Evolutionary conservation across 805 yeast genomes (phyloP), one percentile per base, ranked within the genome.

Genomic region (Soucietia sequanensis): DNA sequence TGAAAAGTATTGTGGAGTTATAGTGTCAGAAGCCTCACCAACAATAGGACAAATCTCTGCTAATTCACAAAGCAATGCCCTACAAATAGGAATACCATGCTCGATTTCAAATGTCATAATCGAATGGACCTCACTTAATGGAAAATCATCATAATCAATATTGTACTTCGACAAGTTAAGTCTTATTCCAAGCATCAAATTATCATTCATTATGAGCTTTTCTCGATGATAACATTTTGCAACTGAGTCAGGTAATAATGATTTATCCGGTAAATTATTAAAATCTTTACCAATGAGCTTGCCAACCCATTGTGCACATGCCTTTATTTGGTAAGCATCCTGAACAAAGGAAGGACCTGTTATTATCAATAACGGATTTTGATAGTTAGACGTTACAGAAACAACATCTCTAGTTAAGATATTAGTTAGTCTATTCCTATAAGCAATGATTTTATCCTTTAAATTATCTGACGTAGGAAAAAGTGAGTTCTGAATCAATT

Each of bases 1-100:
- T 1, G 73, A 56, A 30, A 69, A 61, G 50, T 68, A 75, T 38
- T 74, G 78, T 1, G 78, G 78, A 2, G 76, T 63, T 23, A 75
- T 58, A 2, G 76, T 70, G 47, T 73, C 78, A 15, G 69, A 56
- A 32, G 69, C 49, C 36, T 66, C 69, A 9, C 72, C 72, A 2
- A 68, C 71, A 13, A 75, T 44, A 2, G 79, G 76, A 39, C 70
- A 60, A 27, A 58, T 54, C 30, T 58, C 61, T 3, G 74, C 70
- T 31, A 73, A 46, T 37, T 65, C 68, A 28, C 60, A 50, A 15
- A 70, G 45, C 28, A 69, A 43, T 2, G 64, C 56, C 17, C 76
- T 52, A 43, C 69, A 62, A 20, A 50, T 44, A 2, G 75, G 70
- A 25, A 72, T 50, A 2, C 76, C 76, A 12, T 62, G 52, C 15